Evolutionary conservation across 140 eudicot genomes (phyloP).

Genomic region (Oenanthe javanica): DNA sequence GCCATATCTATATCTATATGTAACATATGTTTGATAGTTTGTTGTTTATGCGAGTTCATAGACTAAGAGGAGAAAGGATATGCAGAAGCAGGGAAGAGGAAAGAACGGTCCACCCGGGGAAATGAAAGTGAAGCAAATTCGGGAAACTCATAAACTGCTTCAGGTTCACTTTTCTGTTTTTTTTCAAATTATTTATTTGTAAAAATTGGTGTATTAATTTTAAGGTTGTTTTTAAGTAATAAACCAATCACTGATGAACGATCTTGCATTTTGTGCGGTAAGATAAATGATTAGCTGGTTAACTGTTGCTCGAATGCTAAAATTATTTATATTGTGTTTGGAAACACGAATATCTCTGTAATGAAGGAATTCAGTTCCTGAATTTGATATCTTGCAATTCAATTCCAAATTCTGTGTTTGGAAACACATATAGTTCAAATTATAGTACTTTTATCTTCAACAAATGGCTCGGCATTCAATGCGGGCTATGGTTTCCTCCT

Average conservation of each 20-base stretch:
- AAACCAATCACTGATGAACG: not conserved
- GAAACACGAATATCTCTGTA: not conserved
- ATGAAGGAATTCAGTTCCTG: not conserved
- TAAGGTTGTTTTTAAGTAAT: not conserved
- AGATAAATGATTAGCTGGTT: not conserved
- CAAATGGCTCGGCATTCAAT: too few species aligned
- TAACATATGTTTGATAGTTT: not conserved
- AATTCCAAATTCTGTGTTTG: not conserved
- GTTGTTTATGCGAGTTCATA: conserved; percentile 12
- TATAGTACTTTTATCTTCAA: not conserved
- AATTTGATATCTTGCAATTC: not conserved
- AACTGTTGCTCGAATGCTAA: not conserved
- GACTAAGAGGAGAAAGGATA: conserved; percentile 56
- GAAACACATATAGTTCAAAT: not conserved
- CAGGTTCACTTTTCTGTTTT: conserved; percentile 38
- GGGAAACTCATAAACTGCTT: conserved; percentile 82
- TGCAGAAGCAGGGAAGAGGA: conserved; percentile 27
- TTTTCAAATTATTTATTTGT: not conserved
- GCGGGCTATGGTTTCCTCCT: too few species aligned
- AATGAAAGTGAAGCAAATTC: conserved; percentile 33
- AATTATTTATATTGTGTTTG: not conserved
- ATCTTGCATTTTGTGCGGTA: not conserved
- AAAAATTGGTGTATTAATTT: not conserved
- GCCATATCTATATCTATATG: not conserved
- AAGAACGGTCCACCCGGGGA: conserved; percentile 26